phyloP scores from a whole-genome alignment of 2,329 filamentous ascomycete genomes.

The Alternaria sp. region DNA sequence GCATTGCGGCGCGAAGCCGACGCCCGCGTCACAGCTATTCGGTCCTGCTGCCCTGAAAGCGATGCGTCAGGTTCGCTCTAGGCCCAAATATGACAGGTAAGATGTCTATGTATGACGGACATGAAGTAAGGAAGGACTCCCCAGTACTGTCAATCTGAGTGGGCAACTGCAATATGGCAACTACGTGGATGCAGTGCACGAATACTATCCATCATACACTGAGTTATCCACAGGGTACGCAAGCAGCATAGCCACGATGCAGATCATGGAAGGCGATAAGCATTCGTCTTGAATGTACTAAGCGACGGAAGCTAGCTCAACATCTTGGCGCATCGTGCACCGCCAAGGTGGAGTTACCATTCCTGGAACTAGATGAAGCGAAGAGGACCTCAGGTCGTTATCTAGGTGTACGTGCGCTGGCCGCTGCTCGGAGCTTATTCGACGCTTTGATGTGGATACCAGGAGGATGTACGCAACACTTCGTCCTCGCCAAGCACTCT shows the following conservation, averaged over 20 bases:
- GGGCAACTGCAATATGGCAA: neutral
- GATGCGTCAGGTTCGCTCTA: neutral
- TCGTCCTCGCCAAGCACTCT: constrained; percentile 38
- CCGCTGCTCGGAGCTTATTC: constrained; percentile 34
- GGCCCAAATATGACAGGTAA: constrained; percentile 2
- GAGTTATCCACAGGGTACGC: constrained; percentile 2
- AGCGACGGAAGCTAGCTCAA: constrained; percentile 20
- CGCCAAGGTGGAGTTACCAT: constrained; percentile 24
- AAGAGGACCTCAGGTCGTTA: constrained; percentile 26
- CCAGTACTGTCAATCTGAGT: neutral
- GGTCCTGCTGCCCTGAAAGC: constrained; percentile 2
- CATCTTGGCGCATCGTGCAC: constrained; percentile 36
- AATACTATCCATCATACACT: neutral
- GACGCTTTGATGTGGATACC: constrained; percentile 39
- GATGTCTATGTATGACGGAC: neutral
- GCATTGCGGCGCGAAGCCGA: constrained; percentile 14
- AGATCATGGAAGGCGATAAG: constrained; percentile 10
- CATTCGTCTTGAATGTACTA: constrained; percentile 8
- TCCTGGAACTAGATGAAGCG: constrained; percentile 25
- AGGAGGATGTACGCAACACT: constrained; percentile 41
- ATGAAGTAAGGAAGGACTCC: neutral
- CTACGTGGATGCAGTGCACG: neutral
- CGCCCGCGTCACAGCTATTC: constrained; percentile 2
- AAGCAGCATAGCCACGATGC: constrained; percentile 13
- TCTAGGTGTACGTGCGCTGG: constrained; percentile 29